Evolutionary conservation across 2,329 filamentous ascomycete genomes (phyloP), one percentile per base, ranked within the genome.

Genomic region (Mycosphaerella sp.): DNA sequence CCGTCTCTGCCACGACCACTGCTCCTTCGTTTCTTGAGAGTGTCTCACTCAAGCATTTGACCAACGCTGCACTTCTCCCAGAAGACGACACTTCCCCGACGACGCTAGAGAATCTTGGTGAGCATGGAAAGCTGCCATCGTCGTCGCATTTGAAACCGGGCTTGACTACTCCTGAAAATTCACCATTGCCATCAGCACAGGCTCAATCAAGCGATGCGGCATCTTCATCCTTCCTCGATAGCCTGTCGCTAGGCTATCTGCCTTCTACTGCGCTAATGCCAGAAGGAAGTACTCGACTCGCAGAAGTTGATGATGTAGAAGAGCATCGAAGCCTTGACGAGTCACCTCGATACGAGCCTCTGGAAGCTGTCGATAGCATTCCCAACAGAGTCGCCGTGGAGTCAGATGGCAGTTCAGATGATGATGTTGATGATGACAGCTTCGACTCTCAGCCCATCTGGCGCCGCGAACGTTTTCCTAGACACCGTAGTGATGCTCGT

Each of bases 41-140:
- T n/a, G 41, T 50, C 13, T 49, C 45, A 4, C 32, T 49, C 8
- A 25, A 40, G 39, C 36, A 49, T 14, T 37, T 42, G 13, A 49
- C 45, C 2, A 28, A 49, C 17, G 45, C 45, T 25, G 45, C 45
- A 25, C 37, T 49, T 5, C 25, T 49, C 28, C 45, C 37, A 10
- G 45, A 49, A 35, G 28, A 28, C 10, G 36, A 28, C 45, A 30
- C 37, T 6, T 30, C 28, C 6, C 28, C 6, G 6, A 10, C 6
- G 7, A 6, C 5, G 18, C 14, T 41, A 17, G 36, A 48, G 17
- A 16, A 34, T 27, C 13, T 13, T 8, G 25, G 8, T 14, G n/a
- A 40, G 8, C 35, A 39, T 30, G 35, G 14, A 34, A 16, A 10
- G 6, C 28, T 30, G 10, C 28, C 28, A 30, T 10, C 28, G 10